Evolutionary conservation across 768 basidiomycete species (phyloP).

Genomic region (Rhodotorula graminis): DNA sequence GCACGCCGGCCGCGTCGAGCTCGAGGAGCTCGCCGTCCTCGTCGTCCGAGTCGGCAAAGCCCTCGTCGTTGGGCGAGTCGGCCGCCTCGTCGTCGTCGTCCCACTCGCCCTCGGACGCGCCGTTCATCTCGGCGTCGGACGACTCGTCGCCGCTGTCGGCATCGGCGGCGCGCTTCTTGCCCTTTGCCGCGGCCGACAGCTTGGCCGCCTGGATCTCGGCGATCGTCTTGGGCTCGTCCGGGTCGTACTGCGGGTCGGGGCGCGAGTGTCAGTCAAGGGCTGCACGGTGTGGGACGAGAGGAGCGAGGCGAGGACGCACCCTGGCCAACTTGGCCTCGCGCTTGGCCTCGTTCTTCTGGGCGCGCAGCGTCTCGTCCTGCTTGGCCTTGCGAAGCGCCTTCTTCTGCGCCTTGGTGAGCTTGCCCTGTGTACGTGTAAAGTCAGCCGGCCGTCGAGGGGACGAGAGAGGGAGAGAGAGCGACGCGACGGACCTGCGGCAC

Average conservation of each 20-base stretch:
- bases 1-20: slow-evolving; percentile 13
- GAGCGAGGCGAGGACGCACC: slow-evolving; percentile 50
- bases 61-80: slow-evolving; percentile 43
- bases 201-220: slow-evolving; percentile 55
- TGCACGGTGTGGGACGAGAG: no score
- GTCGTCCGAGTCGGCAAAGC: slow-evolving; percentile 39
- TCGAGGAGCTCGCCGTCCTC: slow-evolving; percentile 36
- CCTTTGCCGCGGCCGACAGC: slow-evolving; percentile 42
- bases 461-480: no score
- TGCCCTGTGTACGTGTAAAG: not conserved
- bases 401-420: slow-evolving; percentile 67
- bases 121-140: slow-evolving; percentile 19
- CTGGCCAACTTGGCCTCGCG: slow-evolving; percentile 79
- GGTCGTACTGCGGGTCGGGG: slow-evolving; percentile 66
- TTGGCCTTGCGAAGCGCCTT: slow-evolving; percentile 76
- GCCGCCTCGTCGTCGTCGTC: slow-evolving; percentile 47
- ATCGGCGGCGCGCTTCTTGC: slow-evolving; percentile 33
- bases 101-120: slow-evolving; percentile 39
- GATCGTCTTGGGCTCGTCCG: slow-evolving; percentile 74
- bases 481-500: not conserved
- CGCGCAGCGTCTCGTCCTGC: slow-evolving; percentile 59
- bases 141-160: not conserved
- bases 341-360: slow-evolving; percentile 44
- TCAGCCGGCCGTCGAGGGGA: not conserved
- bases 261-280: no score